Conservation (phyloP, 805 yeast genomes). For the Metschnikowia kofuensis region DNA sequence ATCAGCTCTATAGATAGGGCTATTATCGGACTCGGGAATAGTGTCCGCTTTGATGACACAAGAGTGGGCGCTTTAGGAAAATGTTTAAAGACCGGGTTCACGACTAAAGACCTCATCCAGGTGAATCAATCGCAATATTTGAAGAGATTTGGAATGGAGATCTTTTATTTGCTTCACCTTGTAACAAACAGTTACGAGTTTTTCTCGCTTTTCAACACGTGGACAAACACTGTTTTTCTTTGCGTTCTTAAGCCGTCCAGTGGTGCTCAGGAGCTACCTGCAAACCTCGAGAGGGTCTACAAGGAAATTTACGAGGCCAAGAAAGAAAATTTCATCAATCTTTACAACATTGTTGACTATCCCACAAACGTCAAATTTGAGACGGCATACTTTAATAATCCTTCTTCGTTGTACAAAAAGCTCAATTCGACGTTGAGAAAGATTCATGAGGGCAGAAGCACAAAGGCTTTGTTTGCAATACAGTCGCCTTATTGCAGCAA, state of each 20-base stretch:
- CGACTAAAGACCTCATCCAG: slow-evolving; percentile 51
- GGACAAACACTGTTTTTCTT: slow-evolving; percentile 50
- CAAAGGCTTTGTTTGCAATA: slow-evolving; percentile 61
- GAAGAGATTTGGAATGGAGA: slow-evolving; percentile 50
- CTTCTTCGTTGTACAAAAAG: slow-evolving; percentile 53
- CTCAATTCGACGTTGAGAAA: slow-evolving; percentile 53
- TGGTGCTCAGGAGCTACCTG: slow-evolving; percentile 62
- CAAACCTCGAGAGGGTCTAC: slow-evolving; percentile 53
- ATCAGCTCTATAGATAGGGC: slow-evolving; percentile 69
- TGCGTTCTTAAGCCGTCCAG: slow-evolving; percentile 67
- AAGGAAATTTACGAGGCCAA: slow-evolving; percentile 50
- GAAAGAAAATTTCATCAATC: slow-evolving; percentile 40
- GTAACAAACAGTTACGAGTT: slow-evolving; percentile 74
- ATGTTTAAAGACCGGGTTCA: slow-evolving; percentile 84
- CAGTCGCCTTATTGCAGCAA: slow-evolving; percentile 64
- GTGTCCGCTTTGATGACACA: slow-evolving; percentile 65
- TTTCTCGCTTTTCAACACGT: slow-evolving; percentile 62
- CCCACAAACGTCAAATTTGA: slow-evolving; percentile 53
- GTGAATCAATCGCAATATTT: slow-evolving; percentile 53
- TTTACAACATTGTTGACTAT: slow-evolving; percentile 50
- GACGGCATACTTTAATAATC: slow-evolving; percentile 51
- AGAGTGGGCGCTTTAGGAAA: slow-evolving; percentile 81
- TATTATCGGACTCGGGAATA: slow-evolving; percentile 72
- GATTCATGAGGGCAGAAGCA: slow-evolving; percentile 58
- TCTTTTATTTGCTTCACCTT: slow-evolving; percentile 66